Percentiles rank a stretch among this genome's conserved stretches.
Conservation (phyloP, 306 rosid species). For the Abrus pulchellus region DNA sequence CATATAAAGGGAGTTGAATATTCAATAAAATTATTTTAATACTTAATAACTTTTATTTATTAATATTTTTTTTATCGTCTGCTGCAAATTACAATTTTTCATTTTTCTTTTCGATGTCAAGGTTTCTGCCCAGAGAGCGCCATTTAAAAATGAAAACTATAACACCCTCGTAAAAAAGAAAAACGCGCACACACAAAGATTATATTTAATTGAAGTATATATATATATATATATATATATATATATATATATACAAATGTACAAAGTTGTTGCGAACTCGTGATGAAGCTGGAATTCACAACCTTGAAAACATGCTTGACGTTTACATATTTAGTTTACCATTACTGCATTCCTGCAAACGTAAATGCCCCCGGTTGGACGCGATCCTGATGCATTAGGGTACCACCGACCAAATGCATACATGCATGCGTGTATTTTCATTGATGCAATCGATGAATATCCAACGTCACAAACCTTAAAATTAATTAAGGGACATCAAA, state of each 20-base stretch:
- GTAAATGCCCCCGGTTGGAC: neutral
- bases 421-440: neutral
- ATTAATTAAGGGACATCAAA: neutral
- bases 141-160: neutral
- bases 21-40: no score
- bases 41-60: no score
- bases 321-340: neutral
- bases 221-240: neutral
- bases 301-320: conserved; percentile 17
- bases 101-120: no score
- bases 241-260: neutral
- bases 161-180: neutral
- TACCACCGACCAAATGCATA: neutral
- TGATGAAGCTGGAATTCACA: neutral
- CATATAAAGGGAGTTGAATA: no score
- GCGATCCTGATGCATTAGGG: neutral
- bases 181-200: neutral
- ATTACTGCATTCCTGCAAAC: neutral
- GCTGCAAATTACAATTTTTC: no score
- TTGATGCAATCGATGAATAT: neutral
- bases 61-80: no score
- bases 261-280: conserved; percentile 29
- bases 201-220: no score
- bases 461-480: conserved; percentile 12
- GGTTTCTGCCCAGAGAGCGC: no score